Evolutionary conservation across 176 grass and related monocot genomes (phyloP).

Genomic region (Aegilops tauschii): DNA sequence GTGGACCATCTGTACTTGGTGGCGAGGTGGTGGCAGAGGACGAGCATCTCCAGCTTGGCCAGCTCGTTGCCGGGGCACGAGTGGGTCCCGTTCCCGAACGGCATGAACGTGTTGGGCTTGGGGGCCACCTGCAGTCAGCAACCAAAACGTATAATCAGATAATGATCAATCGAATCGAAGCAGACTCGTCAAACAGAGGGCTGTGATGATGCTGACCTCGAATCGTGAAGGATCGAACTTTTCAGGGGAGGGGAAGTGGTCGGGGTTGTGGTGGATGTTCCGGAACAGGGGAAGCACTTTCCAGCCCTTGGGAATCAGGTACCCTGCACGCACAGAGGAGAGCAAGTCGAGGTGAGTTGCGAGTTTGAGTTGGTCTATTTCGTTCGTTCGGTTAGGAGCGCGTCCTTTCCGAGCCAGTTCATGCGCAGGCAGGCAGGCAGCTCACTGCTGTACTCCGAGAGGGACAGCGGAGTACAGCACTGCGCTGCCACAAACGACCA

Average conservation of each 20-base stretch:
- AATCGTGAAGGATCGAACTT: conserved; percentile 97
- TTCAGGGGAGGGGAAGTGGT: conserved; percentile 79
- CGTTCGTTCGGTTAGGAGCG: conserved; percentile 4
- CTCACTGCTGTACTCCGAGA: conserved; percentile 2
- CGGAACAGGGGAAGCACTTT: conserved; percentile 95
- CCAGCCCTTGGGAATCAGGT: conserved; percentile 99
- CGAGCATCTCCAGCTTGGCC: conserved; percentile 97
- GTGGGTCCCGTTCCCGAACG: conserved; percentile 95
- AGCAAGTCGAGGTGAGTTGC: not conserved
- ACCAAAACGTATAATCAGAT: not conserved
- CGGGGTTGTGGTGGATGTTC: conserved; percentile 95
- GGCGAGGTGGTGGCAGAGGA: conserved; percentile 91
- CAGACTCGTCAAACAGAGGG: not conserved
- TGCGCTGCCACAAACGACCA: not conserved
- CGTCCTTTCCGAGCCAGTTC: conserved; percentile 52
- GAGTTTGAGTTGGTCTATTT: conserved; percentile 9
- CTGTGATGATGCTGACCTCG: conserved; percentile 50
- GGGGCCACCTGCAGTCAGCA: conserved; percentile 56
- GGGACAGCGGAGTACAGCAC: not conserved
- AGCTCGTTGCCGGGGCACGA: conserved; percentile 99
- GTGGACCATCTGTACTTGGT: conserved; percentile 89
- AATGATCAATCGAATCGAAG: not conserved
- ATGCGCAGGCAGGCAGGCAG: conserved; percentile 11
- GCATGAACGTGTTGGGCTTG: conserved; percentile 96
- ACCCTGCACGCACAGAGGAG: conserved; percentile 54